These are phyloP conservation scores for Ogataea salicorniae DNA, from an alignment of 805 yeast genomes.

Conservation along the genomic window DNA sequence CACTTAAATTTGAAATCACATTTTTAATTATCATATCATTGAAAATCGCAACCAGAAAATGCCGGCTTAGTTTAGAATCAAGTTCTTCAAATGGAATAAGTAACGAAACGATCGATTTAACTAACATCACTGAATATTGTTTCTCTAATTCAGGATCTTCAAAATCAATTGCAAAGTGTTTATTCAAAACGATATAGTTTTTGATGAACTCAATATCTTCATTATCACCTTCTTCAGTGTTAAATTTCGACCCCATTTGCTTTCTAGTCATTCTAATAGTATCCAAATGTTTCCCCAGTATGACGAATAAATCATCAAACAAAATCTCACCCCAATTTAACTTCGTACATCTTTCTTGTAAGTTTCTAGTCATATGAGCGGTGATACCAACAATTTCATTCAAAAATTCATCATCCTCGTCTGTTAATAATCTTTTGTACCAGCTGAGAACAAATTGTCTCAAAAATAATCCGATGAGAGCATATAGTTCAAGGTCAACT, in stretches of 20 bases:
- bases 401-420: slow-evolving; percentile 36
- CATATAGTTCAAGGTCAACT: slow-evolving; percentile 42
- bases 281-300: slow-evolving; percentile 30
- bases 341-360: slow-evolving; percentile 31
- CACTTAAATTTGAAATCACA: slow-evolving; percentile 39
- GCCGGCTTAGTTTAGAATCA: slow-evolving; percentile 34
- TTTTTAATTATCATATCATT: slow-evolving; percentile 39
- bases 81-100: slow-evolving; percentile 38
- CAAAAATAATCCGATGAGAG: slow-evolving; percentile 40
- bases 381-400: slow-evolving; percentile 35
- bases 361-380: slow-evolving; percentile 35
- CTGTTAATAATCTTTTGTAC: slow-evolving; percentile 36
- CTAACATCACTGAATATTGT: slow-evolving; percentile 32
- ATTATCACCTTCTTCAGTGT: neutral
- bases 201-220: slow-evolving; percentile 10
- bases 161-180: slow-evolving; percentile 20
- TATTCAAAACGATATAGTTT: slow-evolving; percentile 13
- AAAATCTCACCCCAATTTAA: slow-evolving; percentile 34
- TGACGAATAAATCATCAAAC: slow-evolving; percentile 40
- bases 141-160: slow-evolving; percentile 19
- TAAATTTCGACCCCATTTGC: slow-evolving; percentile 14
- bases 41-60: slow-evolving; percentile 36
- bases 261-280: slow-evolving; percentile 6
- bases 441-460: slow-evolving; percentile 43
- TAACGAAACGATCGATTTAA: slow-evolving; percentile 30